These are phyloP conservation scores for Leccinum obscurum DNA, from an alignment of 768 basidiomycete genomes.

Conservation along the genomic window DNA sequence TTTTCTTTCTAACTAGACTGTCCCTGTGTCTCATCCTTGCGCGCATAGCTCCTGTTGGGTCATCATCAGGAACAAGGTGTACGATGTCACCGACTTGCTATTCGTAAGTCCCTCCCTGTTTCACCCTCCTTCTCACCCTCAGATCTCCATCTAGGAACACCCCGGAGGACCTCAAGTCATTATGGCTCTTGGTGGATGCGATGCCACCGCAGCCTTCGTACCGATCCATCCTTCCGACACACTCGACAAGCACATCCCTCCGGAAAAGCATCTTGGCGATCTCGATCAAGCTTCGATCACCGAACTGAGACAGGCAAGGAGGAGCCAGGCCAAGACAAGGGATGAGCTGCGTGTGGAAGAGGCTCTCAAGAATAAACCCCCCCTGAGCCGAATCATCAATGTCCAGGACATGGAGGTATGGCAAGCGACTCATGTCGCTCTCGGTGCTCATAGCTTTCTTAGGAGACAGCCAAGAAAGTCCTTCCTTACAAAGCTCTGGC, in stretches of 20 bases:
- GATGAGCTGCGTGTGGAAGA: conserved; percentile 70
- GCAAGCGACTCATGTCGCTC: background rate
- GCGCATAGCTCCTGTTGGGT: conserved; percentile 77
- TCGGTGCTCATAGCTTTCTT: background rate
- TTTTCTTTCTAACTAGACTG: background rate
- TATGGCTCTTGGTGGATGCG: conserved; percentile 79
- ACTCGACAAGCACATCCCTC: conserved; percentile 67
- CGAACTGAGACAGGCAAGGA: conserved; percentile 36
- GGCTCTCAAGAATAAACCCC: conserved; percentile 61
- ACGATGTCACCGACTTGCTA: conserved; percentile 83
- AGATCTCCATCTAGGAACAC: conserved; percentile 50
- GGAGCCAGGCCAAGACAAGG: conserved; percentile 53
- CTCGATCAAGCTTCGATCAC: conserved; percentile 50
- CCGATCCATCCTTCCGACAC: conserved; percentile 87
- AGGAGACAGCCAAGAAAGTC: conserved; percentile 72
- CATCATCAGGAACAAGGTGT: conserved; percentile 76
- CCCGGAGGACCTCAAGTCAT: conserved; percentile 85
- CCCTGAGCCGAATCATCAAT: conserved; percentile 68
- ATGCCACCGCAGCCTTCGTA: conserved; percentile 75
- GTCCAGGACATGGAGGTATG: conserved; percentile 81
- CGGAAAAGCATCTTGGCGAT: conserved; percentile 70
- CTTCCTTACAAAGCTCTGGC: conserved; percentile 76
- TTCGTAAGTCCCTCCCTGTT: conserved; percentile 40
- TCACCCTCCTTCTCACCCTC: background rate
- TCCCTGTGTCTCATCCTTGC: conserved; percentile 4